phyloP scores from a whole-genome alignment of 768 basidiomycete genomes.

The Lactarius psammicola region DNA sequence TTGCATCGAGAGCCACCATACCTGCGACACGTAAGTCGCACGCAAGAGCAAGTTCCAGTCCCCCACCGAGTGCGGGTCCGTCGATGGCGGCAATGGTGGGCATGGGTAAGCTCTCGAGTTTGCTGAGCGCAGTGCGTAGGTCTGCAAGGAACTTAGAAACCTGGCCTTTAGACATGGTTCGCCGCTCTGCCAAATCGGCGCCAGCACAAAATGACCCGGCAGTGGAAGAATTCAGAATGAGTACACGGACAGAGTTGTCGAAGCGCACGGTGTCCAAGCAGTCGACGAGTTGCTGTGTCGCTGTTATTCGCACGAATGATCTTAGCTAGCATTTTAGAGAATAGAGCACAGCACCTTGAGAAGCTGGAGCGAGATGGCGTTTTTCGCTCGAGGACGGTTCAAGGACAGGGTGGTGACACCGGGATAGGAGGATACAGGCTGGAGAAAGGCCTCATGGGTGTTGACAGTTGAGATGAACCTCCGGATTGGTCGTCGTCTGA shows the following conservation, averaged over 20 bases:
- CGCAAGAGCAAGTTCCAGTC: conserved; percentile 80
- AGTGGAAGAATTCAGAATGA: conserved; percentile 80
- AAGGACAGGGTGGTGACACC: conserved; percentile 24
- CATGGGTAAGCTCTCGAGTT: conserved; percentile 79
- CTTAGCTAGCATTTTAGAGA: neutral
- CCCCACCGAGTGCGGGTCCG: conserved; percentile 92
- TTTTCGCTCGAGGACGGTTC: conserved; percentile 26
- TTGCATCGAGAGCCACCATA: conserved; percentile 39
- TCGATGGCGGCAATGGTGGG: conserved; percentile 93
- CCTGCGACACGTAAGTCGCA: conserved; percentile 91
- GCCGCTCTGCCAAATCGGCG: conserved; percentile 83
- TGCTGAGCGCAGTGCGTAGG: conserved; percentile 65
- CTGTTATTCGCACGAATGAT: neutral
- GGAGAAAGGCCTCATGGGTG: conserved; percentile 26
- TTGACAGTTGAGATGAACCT: conserved; percentile 15
- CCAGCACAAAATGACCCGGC: conserved; percentile 87
- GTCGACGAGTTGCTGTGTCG: conserved; percentile 22
- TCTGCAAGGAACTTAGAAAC: conserved; percentile 75
- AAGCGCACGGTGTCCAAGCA: conserved; percentile 16
- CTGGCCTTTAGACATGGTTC: conserved; percentile 73
- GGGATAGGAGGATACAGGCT: conserved; percentile 14
- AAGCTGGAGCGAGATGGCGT: conserved; percentile 27
- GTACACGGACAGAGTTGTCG: conserved; percentile 69
- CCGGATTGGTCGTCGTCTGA: conserved; percentile 5
- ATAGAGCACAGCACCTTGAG: conserved; percentile 20